A percentile compares a stretch with the other conserved stretches of the same genome.
Evolutionary conservation across 495 filamentous ascomycete genomes (phyloP).

Genomic region (Hypomontagnella submonticulosa): DNA sequence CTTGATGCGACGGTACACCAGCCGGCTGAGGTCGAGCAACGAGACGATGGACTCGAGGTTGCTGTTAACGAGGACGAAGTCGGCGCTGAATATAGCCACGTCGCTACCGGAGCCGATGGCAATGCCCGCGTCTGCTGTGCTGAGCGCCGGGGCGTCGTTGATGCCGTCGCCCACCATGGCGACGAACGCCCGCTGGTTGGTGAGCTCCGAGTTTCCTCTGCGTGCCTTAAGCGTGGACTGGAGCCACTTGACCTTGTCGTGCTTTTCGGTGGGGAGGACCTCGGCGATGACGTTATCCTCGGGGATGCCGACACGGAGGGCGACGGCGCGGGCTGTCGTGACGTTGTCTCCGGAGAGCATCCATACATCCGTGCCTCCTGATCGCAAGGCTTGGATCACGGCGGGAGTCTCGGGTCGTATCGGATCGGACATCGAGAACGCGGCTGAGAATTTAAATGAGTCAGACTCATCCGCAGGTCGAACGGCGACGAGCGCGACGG

Average conservation of each 20-base stretch:
- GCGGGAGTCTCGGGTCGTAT: conserved; percentile 78
- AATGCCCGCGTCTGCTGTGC: conserved; percentile 82
- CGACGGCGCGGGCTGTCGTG: conserved; percentile 80
- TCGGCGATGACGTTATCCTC: conserved; percentile 82
- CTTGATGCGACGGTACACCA: conserved; percentile 81
- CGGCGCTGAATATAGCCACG: conserved; percentile 82
- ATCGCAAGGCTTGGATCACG: conserved; percentile 74
- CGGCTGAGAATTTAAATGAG: conserved; percentile 53
- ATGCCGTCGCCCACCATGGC: conserved; percentile 84
- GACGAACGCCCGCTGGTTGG: conserved; percentile 52
- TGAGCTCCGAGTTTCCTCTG: conserved; percentile 39
- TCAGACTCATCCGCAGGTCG: conserved; percentile 10
- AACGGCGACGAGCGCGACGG: conserved; percentile 74
- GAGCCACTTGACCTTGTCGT: conserved; percentile 81
- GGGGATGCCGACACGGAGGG: conserved; percentile 78
- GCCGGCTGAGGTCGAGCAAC: conserved; percentile 73
- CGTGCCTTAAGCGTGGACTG: conserved; percentile 68
- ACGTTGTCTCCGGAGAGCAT: conserved; percentile 93
- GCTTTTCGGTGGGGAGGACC: conserved; percentile 87
- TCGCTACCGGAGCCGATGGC: conserved; percentile 87
- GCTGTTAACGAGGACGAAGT: conserved; percentile 85
- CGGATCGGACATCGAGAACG: conserved; percentile 74
- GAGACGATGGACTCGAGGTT: conserved; percentile 76
- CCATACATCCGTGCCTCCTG: conserved; percentile 76
- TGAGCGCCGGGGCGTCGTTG: conserved; percentile 87